These are phyloP conservation scores for Haberlea rhodopensis DNA, from an alignment of 257 asterid species.

Conservation along the genomic window DNA sequence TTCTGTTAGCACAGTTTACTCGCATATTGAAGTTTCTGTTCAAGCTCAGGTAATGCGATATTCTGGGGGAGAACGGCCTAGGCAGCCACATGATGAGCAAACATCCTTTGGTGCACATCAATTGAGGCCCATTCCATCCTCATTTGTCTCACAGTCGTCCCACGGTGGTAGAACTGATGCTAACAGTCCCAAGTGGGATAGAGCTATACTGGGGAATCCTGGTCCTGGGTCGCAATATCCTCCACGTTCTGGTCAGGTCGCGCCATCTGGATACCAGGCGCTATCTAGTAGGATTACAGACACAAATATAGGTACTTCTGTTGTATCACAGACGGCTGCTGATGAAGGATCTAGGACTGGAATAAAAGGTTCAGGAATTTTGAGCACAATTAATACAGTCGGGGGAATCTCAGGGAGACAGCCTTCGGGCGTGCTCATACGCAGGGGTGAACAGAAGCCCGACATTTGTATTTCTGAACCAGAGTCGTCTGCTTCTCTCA, in stretches of 20 bases:
- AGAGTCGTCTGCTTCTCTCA: conserved; percentile 52
- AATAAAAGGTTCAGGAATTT: conserved; percentile 72
- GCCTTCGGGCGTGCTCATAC: conserved; percentile 62
- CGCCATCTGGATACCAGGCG: conserved; percentile 58
- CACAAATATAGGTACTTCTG: too few species aligned
- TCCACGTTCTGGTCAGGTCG: conserved; percentile 60
- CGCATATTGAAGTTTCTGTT: conserved; percentile 43
- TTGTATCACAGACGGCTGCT: conserved; percentile 77
- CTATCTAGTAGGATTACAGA: conserved; percentile 65
- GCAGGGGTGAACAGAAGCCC: too few species aligned
- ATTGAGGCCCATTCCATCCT: conserved; percentile 51
- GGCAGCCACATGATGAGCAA: conserved; percentile 50
- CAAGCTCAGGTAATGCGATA: conserved; percentile 71
- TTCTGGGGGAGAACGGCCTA: conserved; percentile 38
- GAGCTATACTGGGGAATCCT: conserved; percentile 41
- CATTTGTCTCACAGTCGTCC: conserved; percentile 53
- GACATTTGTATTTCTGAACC: too few species aligned
- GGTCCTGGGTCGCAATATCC: conserved; percentile 60
- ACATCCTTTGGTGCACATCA: conserved; percentile 51
- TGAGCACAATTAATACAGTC: conserved; percentile 54
- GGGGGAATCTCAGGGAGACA: conserved; percentile 53
- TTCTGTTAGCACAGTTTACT: conserved; percentile 24
- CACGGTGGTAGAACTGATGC: conserved; percentile 50
- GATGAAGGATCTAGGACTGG: conserved; percentile 99
- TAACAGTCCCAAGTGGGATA: conserved; percentile 54